Evolutionary conservation across 2,329 filamentous ascomycete species (phyloP), one percentile per base, ranked within the genome.

Genomic region (Metarhizium robertsii): DNA sequence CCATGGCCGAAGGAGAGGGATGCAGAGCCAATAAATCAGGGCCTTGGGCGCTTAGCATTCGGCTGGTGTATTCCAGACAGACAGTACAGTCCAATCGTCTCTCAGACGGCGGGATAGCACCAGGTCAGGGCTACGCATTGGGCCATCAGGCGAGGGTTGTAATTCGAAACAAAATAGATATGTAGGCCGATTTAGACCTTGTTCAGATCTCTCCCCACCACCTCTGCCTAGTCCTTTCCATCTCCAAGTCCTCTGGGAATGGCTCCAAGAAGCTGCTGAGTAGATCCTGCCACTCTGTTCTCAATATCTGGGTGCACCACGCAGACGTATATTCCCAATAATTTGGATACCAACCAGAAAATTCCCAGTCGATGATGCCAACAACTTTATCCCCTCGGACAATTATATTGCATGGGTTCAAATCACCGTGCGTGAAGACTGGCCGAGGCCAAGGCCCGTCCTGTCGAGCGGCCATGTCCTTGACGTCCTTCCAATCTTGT

Each of bases 341-440:
- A 45, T 57, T 49, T 1, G 68, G 68, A 50, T 66, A 69, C 67
- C 65, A 71, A 2, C 66, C 68, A 0, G 66, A 52, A 49, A 62
- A 61, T 53, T 70, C 66, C 69, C 69, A 71, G 56, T 71, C 68
- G 38, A 70, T 63, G 13, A 80, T 75, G 7, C 73, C 75, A 43
- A 72, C 68, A 34, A 81, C 62, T 5, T 69, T 61, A 53, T 74
- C 69, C 5, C 66, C 71, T 6, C 63, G 62, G 47, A 71, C 62
- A 10, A 79, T 57, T 48, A 79, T 73, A 57, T 79, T 79, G 25
- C 62, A 61, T 25, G 67, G 68, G 57, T 69, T 72, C 7, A 79
- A 61, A 57, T 79, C 75, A 8, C 68, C 70, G 62, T 79, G 76
- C 14, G 75, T 76, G 38, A 40, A 40, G 38, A 40, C 38, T 16